Base-by-base conservation (phyloP, 805 yeast genomes). In the Yamadazyma takamatsuzukensis region DNA sequence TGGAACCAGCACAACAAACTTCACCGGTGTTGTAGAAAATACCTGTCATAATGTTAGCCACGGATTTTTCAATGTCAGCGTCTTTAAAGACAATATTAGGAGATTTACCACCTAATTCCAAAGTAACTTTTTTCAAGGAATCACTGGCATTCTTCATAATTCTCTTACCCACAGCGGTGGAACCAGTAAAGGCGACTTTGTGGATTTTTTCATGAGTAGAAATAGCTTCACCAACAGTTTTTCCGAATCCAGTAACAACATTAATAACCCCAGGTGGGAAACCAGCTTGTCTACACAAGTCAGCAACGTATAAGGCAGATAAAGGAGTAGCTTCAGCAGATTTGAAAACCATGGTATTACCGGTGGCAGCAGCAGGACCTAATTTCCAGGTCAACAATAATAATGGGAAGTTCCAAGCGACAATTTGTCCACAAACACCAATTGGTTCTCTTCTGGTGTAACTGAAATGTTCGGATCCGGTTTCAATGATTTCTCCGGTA, bases 321-420 rank as follows among this genome's bases (percentile, higher is more conserved):
- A 89, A 72, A 36, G 96, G 96, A 34, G 97, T 89, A 41, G 87
- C 75, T 69, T 87, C 95, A 36, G 97, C 95, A 25, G 95, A 75
- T 70, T 89, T 89, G 64, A 89, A 67, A 29, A 89, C 93, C 47
- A 84, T 73, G 34, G 88, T 76, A 74, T 87, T 86, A 65, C 96
- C 96, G 34, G 95, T 76, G 36, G 94, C 94, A 45, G 88, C 61
- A 36, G 94, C 95, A 29, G 97, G 96, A 38, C 89, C 96, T 41
- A 89, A 68, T 64, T 89, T 89, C 97, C 97, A 89, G 18, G 94
- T 70, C 70, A 87, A 83, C 93, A 89, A 88, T 58, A 86, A 73
- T 48, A 89, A 64, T 43, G 97, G 97, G 78, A 87, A 89, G 69
- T 89, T 89, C 97, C 97, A 89, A 48, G 97, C 96, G 47, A 89